These are phyloP conservation scores for Phtheirospermum japonicum DNA, from an alignment of 257 asterid species.

Conservation along the genomic window DNA sequence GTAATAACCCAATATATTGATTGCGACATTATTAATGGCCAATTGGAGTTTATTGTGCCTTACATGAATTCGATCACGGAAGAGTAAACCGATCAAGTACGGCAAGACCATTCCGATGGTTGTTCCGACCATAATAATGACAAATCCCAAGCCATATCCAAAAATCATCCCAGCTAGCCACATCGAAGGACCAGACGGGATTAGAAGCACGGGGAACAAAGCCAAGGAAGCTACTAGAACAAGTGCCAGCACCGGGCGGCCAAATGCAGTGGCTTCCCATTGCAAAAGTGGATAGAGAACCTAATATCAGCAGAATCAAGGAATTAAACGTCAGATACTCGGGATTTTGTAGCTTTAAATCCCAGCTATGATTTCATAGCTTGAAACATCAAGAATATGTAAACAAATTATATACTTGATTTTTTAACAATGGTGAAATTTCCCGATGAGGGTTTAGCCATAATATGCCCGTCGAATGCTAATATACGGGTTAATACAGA, in stretches of 20 bases:
- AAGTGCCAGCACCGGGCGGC: conserved; percentile 75
- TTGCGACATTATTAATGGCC: not conserved
- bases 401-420: not conserved
- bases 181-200: conserved; percentile 97
- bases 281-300: conserved; percentile 69
- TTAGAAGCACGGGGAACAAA: conserved; percentile 70
- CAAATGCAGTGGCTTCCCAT: conserved; percentile 96
- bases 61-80: conserved; percentile 81
- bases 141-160: conserved; percentile 85
- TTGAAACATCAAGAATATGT: not conserved
- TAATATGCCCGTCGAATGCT: not conserved
- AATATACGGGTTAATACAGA: not conserved
- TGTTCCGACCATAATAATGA: conserved; percentile 87
- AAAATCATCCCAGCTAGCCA: conserved; percentile 98
- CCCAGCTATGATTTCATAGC: too few species aligned
- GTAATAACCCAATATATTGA: not conserved
- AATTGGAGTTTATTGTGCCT: conserved; percentile 23
- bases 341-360: too few species aligned
- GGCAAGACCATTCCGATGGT: conserved; percentile 85
- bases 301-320: conserved; percentile 37
- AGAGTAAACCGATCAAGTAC: conserved; percentile 67
- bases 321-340: conserved; percentile 30
- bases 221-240: conserved; percentile 81
- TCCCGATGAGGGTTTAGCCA: not conserved
- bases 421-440: not conserved